Base-by-base conservation (phyloP, 371 early-diverging fungal genomes). In the Rhizopus stolonifer region DNA sequence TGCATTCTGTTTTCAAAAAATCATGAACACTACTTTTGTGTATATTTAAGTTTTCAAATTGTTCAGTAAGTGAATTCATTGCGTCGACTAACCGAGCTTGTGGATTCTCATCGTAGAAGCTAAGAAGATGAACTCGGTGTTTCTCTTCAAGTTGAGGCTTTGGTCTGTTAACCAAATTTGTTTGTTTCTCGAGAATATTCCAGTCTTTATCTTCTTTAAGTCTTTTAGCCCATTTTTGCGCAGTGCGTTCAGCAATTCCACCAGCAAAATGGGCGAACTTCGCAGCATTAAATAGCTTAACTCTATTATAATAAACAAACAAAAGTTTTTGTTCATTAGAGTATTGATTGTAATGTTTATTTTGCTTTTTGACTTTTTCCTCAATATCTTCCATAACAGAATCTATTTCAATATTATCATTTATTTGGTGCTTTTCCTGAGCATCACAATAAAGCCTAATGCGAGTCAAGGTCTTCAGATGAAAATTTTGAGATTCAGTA, bases 171-270 rank as follows among this genome's bases (percentile, higher is more conserved):
- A 60, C 33, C 44, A 34, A 33, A 21, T 45, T 59, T 11, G 46
- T 45, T 49, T 54, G 39, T 29, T 43, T 54, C 49, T 52, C 47
- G n/a, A 44, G 43, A 39, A 47, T 47, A 47, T 18, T 47, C 46
- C 51, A 58, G 22, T 46, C 32, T 46, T 51, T 57, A 23, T 46
- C 47, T 32, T 57, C 38, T 52, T 47, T 38, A 38, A 54, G 44
- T 46, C 46, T 50, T 38, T 54, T 60, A 36, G 51, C 60, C 54
- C 50, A 50, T 15, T 54, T 60, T 43, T 60, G 54, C 42, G 46
- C 39, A 13, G 54, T 50, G 29, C 54, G 25, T 54, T 60, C 46
- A 22, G 40, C 32, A 31, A 60, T 50, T 18, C 49, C 42, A n/a
- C 42, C 43, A 15, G 54, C 60, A 53, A 54, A 50, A 38, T 40